Percentiles rank a stretch among this genome's conserved stretches.
These are phyloP conservation scores for Lablab purpureus DNA, from an alignment of 306 rosid genomes.

Conservation along the genomic window DNA sequence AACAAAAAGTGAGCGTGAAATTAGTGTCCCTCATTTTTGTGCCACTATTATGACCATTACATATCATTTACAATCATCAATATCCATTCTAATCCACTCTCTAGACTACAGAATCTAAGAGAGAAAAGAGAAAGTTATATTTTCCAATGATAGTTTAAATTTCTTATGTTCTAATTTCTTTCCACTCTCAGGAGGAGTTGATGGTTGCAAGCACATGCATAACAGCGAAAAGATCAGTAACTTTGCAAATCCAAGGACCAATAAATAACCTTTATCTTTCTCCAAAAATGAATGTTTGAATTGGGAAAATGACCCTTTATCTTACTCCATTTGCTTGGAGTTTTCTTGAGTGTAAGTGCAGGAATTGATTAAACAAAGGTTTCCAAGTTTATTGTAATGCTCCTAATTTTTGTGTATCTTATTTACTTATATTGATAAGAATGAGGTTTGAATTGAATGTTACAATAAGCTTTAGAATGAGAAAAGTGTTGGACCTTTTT, in stretches of 20 bases:
- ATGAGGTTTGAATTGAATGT: slow-evolving; percentile 33
- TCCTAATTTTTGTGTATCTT: slow-evolving; percentile 10
- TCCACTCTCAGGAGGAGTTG: not conserved
- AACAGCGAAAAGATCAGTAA: slow-evolving; percentile 13
- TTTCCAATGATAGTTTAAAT: slow-evolving; percentile 24
- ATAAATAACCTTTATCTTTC: not conserved
- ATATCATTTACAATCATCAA: slow-evolving; percentile 58
- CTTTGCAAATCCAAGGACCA: slow-evolving; percentile 13
- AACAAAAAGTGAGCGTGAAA: slow-evolving; percentile 62
- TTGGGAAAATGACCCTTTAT: slow-evolving; percentile 23
- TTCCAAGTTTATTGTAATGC: slow-evolving; percentile 6
- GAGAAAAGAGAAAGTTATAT: not conserved
- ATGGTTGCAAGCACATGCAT: slow-evolving; percentile 33
- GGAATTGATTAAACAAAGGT: slow-evolving; percentile 21
- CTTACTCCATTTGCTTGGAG: slow-evolving; percentile 31
- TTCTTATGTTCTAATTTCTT: not conserved
- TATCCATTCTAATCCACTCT: slow-evolving; percentile 49
- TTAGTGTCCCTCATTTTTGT: slow-evolving; percentile 59
- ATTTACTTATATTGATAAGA: not conserved
- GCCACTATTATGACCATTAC: slow-evolving; percentile 56
- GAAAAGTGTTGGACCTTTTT: slow-evolving; percentile 48
- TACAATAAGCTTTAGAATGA: slow-evolving; percentile 43
- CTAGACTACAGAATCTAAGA: slow-evolving; percentile 50
- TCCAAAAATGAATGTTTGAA: slow-evolving; percentile 30
- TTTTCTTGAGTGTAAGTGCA: slow-evolving; percentile 28